These are phyloP conservation scores for Sclerotinia sclerotiorum DNA, from an alignment of 2,329 filamentous ascomycete species.

Conservation along the genomic window DNA sequence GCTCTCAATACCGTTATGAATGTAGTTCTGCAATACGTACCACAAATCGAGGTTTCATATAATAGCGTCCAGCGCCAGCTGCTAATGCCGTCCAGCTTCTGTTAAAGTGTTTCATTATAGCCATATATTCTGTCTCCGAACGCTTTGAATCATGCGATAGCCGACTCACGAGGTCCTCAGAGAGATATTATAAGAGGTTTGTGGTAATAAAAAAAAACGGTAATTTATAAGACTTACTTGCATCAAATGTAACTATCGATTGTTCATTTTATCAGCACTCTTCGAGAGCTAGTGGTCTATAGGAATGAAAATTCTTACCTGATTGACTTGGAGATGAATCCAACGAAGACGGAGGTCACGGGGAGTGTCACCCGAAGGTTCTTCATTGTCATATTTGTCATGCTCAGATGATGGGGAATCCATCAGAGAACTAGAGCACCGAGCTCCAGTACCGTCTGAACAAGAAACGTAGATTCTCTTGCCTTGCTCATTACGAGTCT, in stretches of 20 bases:
- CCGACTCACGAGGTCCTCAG: background rate
- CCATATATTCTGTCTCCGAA: background rate
- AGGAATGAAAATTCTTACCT: background rate
- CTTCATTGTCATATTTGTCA: too few species aligned
- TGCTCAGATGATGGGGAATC: background rate
- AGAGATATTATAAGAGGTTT: background rate
- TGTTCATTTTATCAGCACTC: background rate
- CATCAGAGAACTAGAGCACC: background rate
- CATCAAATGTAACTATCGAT: background rate
- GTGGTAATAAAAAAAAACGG: background rate
- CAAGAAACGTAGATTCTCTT: background rate
- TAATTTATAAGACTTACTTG: background rate
- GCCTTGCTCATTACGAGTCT: background rate
- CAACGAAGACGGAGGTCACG: background rate
- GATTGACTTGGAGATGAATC: background rate
- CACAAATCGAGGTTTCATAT: slow-evolving; percentile 1
- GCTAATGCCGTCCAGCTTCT: slow-evolving; percentile 1
- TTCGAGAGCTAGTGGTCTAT: background rate
- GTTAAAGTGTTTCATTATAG: slow-evolving; percentile 9
- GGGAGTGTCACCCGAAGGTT: background rate
- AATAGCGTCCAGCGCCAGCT: background rate
- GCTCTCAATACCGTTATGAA: background rate
- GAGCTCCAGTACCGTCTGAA: background rate
- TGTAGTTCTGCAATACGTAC: background rate
- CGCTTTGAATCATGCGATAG: background rate